phyloP scores from a whole-genome alignment of 2,329 filamentous ascomycete genomes.

The Fusarium guadeloupense region DNA sequence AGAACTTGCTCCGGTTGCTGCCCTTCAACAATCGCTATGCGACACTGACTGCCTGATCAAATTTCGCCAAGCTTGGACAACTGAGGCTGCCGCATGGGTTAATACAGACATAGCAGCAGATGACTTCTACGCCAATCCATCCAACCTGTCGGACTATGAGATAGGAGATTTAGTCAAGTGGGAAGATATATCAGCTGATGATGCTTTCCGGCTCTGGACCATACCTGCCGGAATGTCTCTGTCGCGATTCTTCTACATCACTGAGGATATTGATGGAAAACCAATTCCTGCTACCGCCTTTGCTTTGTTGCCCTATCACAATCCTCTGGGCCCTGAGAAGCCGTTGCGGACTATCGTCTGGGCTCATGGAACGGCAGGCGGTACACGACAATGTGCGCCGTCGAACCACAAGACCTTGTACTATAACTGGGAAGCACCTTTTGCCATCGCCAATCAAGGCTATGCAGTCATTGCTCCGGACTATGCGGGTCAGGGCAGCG shows the following conservation, averaged over 20 bases:
- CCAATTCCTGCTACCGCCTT: background rate
- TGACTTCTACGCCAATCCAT: conserved; percentile 3
- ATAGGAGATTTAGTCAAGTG: background rate
- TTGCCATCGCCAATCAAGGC: conserved; percentile 19
- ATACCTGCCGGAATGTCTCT: background rate
- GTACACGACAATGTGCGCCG: conserved; percentile 32
- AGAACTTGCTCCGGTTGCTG: too few species aligned
- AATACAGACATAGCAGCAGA: too few species aligned
- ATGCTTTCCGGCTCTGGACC: conserved; percentile 3
- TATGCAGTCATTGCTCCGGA: conserved; percentile 18
- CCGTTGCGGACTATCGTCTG: conserved; percentile 34
- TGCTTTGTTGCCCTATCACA: background rate
- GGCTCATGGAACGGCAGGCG: conserved; percentile 41
- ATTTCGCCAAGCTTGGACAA: too few species aligned
- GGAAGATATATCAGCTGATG: background rate
- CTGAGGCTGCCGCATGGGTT: too few species aligned
- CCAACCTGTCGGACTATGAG: background rate
- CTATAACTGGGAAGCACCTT: conserved; percentile 36
- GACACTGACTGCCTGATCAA: too few species aligned
- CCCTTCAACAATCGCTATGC: too few species aligned
- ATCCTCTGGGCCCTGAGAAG: background rate
- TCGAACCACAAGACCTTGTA: conserved; percentile 36
- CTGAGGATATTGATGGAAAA: background rate
- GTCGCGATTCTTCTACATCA: conserved; percentile 1
- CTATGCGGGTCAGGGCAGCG: conserved; percentile 15